These are phyloP conservation scores for Musa acuminata DNA, from an alignment of 176 grass and related monocot genomes.

Conservation along the genomic window DNA sequence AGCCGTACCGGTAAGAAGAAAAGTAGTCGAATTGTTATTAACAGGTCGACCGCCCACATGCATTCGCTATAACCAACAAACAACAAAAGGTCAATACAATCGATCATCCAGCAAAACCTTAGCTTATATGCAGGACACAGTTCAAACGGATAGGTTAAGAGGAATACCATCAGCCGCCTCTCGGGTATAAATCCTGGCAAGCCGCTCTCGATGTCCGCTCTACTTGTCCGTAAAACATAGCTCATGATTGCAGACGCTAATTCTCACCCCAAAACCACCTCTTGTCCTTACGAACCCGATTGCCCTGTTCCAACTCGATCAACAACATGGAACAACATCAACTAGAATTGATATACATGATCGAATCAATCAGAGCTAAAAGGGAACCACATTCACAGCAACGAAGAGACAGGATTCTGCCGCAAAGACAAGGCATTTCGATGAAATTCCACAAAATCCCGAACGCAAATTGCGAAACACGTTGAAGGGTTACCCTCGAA, in stretches of 20 bases:
- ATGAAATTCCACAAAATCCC: background rate
- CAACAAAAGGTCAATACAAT: slow-evolving; percentile 16
- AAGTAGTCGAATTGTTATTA: slow-evolving; percentile 77
- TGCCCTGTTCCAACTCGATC: background rate
- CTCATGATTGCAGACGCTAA: slow-evolving; percentile 40
- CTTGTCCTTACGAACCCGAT: background rate
- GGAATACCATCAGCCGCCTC: slow-evolving; percentile 51
- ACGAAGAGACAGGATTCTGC: background rate
- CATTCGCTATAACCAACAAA: slow-evolving; percentile 37
- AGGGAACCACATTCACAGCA: background rate
- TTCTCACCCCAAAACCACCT: background rate
- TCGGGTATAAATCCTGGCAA: slow-evolving; percentile 58
- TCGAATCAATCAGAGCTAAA: background rate
- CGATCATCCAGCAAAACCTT: background rate
- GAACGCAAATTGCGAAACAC: background rate
- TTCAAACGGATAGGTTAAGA: slow-evolving; percentile 5
- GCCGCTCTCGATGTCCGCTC: slow-evolving; percentile 56
- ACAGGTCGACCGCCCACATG: slow-evolving; percentile 59
- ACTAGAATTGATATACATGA: background rate
- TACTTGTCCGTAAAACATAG: slow-evolving; percentile 74
- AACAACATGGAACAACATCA: background rate
- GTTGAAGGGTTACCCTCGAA: background rate
- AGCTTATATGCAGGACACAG: slow-evolving; percentile 1
- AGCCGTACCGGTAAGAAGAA: slow-evolving; percentile 73
- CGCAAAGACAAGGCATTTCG: background rate